phyloP scores from a whole-genome alignment of 371 early-diverging fungal species.

The Blakeslea trispora region DNA sequence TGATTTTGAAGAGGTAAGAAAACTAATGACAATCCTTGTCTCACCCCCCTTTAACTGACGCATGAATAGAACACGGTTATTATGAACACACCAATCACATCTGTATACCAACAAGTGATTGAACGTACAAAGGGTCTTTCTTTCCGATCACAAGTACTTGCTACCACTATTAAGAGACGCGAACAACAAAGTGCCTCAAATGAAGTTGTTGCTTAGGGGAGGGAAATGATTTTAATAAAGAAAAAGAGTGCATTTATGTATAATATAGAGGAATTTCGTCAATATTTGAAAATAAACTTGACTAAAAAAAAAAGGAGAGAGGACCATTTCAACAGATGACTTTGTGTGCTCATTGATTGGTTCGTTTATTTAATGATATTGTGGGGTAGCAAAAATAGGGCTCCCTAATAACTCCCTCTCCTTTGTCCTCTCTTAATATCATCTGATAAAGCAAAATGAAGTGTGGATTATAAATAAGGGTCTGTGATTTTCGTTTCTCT shows the following conservation, averaged over 20 bases:
- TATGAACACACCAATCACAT: slow-evolving; percentile 84
- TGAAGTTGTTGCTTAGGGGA: slow-evolving; percentile 23
- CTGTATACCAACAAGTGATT: slow-evolving; percentile 92
- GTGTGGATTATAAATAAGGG: too few relatives aligned
- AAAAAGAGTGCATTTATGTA: not conserved
- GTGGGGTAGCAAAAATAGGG: not conserved
- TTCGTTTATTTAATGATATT: slow-evolving; percentile 8
- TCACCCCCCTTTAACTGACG: too few relatives aligned
- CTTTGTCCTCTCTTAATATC: slow-evolving; percentile 5
- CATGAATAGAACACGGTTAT: slow-evolving; percentile 87
- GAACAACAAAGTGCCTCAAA: slow-evolving; percentile 35
- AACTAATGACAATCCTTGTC: not conserved
- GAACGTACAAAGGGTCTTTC: slow-evolving; percentile 88
- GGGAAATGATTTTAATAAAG: slow-evolving; percentile 10
- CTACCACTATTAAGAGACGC: slow-evolving; percentile 90
- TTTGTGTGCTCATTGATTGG: slow-evolving; percentile 9
- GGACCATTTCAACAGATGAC: slow-evolving; percentile 1
- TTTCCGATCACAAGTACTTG: slow-evolving; percentile 87
- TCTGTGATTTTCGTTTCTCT: too few relatives aligned
- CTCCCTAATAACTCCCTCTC: not conserved
- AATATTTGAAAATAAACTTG: slow-evolving; percentile 1
- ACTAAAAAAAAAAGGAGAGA: not conserved
- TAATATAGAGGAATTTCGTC: not conserved
- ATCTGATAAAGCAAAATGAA: not conserved
- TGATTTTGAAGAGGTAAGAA: slow-evolving; percentile 77